Evolutionary conservation across 805 yeast species (phyloP).

Genomic region (Candida peoriensis): DNA sequence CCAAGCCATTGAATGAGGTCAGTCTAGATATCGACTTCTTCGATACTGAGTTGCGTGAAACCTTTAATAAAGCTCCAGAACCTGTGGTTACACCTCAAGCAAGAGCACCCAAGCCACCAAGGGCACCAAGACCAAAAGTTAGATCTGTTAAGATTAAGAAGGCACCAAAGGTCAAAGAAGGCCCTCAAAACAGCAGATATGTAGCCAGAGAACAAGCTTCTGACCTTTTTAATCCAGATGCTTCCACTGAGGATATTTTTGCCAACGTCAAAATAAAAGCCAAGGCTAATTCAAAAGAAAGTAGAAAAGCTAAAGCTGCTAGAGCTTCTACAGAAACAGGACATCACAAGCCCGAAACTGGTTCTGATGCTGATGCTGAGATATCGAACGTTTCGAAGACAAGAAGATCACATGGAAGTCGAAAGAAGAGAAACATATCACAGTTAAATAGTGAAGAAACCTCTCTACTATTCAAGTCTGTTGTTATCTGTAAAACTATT

Average conservation of each 20-base stretch:
- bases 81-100: conserved; percentile 1
- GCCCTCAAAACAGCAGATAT: background rate
- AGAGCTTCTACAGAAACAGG: background rate
- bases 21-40: conserved; percentile 22
- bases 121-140: conserved; percentile 1
- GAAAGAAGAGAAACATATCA: conserved; percentile 16
- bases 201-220: conserved; percentile 5
- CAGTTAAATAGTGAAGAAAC: conserved; percentile 17
- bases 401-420: background rate
- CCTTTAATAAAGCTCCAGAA: conserved; percentile 8
- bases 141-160: background rate
- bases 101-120: conserved; percentile 1
- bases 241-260: conserved; percentile 5
- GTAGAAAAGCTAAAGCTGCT: background rate
- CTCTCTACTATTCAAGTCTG: conserved; percentile 47
- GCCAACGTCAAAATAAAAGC: conserved; percentile 6
- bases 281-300: conserved; percentile 2
- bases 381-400: conserved; percentile 1
- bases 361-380: conserved; percentile 1
- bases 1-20: conserved; percentile 12
- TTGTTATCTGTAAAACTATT: conserved; percentile 63
- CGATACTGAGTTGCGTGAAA: conserved; percentile 19
- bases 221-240: conserved; percentile 4
- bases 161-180: background rate
- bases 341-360: background rate